Evolutionary conservation across 257 asterid species (phyloP), one percentile per base, ranked within the genome.

Genomic region (Mitragyna speciosa): DNA sequence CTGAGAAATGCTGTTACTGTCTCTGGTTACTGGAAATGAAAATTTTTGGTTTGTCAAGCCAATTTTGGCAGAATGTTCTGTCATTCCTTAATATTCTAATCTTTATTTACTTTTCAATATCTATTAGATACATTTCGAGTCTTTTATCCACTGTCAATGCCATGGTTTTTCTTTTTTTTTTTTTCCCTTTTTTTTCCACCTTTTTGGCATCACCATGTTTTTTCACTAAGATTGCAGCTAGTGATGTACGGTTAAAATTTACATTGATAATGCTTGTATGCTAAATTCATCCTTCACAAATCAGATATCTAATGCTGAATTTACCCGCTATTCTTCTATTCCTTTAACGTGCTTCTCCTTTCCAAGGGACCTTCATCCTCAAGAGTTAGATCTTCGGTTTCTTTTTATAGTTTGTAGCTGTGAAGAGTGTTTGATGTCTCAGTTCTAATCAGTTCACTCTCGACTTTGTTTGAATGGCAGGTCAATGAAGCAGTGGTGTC

Each of bases 401-500:
- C 31, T 24, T 45, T 72, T 7, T 41, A 48, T 49, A 33, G 76
- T 11, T 81, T 41, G 43, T 54, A 24, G 36, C 36, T 52, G 22
- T 45, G 41, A 12, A 39, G 26, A 26, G 61, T 26, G 61, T 43
- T 77, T 45, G 52, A 36, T 75, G n/a, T 16, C 49, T 71, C 75
- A 43, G 14, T 79, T 11, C 17, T 20, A 49, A 22, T 51, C 24
- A 36, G 41, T 67, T 48, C 51, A 73, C 49, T 52, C 70, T 36
- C 82, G 45, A 47, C 70, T 79, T 64, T 80, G n/a, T 82, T 68
- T 72, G 65, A 67, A 81, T 88, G 86, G 79, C 89, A 96, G 99
- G 95, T 94, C 64, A 94, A 89, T 86, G 99, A 96, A 85, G 98
- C 97, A 73, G 97, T 96, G 72, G 98, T 96, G 85, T 81, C 90